Base-by-base conservation (phyloP, 176 grass and related monocot genomes). In the Dactylis glomerata region DNA sequence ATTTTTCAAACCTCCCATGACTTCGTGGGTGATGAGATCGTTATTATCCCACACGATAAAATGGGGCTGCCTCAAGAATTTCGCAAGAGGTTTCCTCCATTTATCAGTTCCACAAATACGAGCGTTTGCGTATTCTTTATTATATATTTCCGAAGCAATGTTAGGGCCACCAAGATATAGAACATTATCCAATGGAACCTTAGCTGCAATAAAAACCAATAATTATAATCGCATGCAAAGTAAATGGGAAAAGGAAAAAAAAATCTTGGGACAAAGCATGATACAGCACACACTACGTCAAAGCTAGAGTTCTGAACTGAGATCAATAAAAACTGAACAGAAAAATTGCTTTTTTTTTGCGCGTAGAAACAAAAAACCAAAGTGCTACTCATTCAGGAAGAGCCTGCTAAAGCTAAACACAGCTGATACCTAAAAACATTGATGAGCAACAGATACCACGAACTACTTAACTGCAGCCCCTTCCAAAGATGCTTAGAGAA, bases 31-130 rank as follows among this genome's bases (percentile, higher is more conserved):
- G 40, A 99, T 74, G 30, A 99, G 91, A 68, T 99, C 96, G 42
- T 88, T 92, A 64, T 99, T 99, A 78, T 99, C 96, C 96, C 96
- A 99, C 23, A 99, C 96, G 42, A 99, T 99, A 83, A 99, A 99
- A 92, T 99, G 91, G 16, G 96, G 96, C 42, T 96, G 96, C 86
- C 96, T 99, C 83, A 99, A 86, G 86, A 99, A 99, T 66, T 99
- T 94, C 10, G 96, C 93, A 72, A 99, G 86, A 68, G 93, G 87
- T 80, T 99, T 99, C 52, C 96, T 93, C 96, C 96, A 99, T 82
- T 99, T 99, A 30, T 92, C 89, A 45, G 93, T 86, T 84, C 96
- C 96, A 65, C 96, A 99, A 71, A 99, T 96, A 37, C 96, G 89
- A 62, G 96, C 96, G 68, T 99, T 99, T 69, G 91, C 96, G 77